Percentiles rank a stretch among this genome's conserved stretches.
Conservation (phyloP, 2,329 filamentous ascomycete species). For the Neonectria hederae region DNA sequence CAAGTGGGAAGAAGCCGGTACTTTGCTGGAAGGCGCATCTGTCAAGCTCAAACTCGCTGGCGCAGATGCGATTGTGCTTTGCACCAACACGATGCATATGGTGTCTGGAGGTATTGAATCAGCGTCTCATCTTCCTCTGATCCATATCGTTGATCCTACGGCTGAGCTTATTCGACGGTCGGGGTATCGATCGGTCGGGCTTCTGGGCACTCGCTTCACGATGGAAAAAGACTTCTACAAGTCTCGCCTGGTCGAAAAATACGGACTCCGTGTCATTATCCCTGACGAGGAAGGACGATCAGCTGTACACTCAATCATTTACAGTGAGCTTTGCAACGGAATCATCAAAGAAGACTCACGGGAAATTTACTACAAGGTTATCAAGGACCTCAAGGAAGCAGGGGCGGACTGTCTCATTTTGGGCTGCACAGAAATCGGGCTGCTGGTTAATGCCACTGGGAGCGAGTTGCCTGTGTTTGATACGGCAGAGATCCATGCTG, state of each 20-base stretch:
- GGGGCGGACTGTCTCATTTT: slow-evolving; percentile 39
- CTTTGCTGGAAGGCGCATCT: slow-evolving; percentile 29
- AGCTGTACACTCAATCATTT: slow-evolving; percentile 33
- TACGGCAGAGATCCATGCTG: slow-evolving; percentile 36
- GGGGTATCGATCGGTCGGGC: slow-evolving; percentile 26
- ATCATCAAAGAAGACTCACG: slow-evolving; percentile 29
- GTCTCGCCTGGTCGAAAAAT: slow-evolving; percentile 18
- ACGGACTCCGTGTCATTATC: slow-evolving; percentile 23
- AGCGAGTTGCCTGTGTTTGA: slow-evolving; percentile 37
- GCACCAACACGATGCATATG: slow-evolving; percentile 42
- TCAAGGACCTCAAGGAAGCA: slow-evolving; percentile 11
- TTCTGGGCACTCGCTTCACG: slow-evolving; percentile 38
- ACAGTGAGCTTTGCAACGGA: slow-evolving; percentile 35
- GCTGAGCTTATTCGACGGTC: slow-evolving; percentile 25
- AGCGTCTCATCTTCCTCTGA: slow-evolving; percentile 27
- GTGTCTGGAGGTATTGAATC: slow-evolving; percentile 26
- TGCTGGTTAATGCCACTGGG: slow-evolving; percentile 24
- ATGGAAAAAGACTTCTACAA: slow-evolving; percentile 42
- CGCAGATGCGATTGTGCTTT: slow-evolving; percentile 37
- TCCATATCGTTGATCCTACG: slow-evolving; percentile 40
- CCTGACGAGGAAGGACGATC: slow-evolving; percentile 15
- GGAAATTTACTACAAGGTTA: slow-evolving; percentile 22
- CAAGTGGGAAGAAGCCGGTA: slow-evolving; percentile 29
- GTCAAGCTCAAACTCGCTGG: slow-evolving; percentile 28
- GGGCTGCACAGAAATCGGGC: slow-evolving; percentile 40